Base-by-base conservation (phyloP, 1,139 yeast genomes). In the Suhomyces ambrosiae region DNA sequence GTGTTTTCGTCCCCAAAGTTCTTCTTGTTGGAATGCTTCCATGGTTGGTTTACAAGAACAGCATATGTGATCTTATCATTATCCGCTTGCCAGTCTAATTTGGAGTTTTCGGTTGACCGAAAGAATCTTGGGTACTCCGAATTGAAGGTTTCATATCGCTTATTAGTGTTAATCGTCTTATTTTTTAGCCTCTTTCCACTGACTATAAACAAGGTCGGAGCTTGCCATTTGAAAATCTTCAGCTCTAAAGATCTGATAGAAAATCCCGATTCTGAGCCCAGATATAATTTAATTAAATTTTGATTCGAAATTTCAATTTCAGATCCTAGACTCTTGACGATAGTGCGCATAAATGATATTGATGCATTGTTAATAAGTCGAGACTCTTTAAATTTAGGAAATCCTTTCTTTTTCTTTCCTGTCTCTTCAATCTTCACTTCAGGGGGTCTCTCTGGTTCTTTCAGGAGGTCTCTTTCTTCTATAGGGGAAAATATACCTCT, bases 221-320 rank as follows among this genome's bases (percentile, higher is more conserved):
- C 95, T 48, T 78, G 80, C 96, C 97, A 90, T 54, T 88, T 87
- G 65, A 87, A 82, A 0, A 84, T 86, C 48, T 84, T 87, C 45
- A 83, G 76, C 59, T 90, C 96, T 42, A 90, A 74, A 0, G 96
- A 84, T 29, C 95, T 66, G 72, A 90, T 85, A 0, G 96, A 86
- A 54, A 86, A 90, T 1, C 97, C 97, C 15, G 81, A 72, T 33
- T 76, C 79, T 5, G 89, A 68, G 0, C 95, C 97, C 10, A 77
- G 69, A 52, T 83, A 90, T 7, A 90, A 70, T 49, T 76, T 80
- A 35, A 82, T 72, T 44, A 85, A 61, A 41, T 80, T 74, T 45
- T 63, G 47, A 45, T 61, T 49, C 46, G 66, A 36, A 39, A 62
- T 40, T 44, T 61, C 42, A 43, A 63, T 38, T 10, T 47, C 44